phyloP scores from a whole-genome alignment of 2,329 filamentous ascomycete genomes.

The Trichoderma breve region DNA sequence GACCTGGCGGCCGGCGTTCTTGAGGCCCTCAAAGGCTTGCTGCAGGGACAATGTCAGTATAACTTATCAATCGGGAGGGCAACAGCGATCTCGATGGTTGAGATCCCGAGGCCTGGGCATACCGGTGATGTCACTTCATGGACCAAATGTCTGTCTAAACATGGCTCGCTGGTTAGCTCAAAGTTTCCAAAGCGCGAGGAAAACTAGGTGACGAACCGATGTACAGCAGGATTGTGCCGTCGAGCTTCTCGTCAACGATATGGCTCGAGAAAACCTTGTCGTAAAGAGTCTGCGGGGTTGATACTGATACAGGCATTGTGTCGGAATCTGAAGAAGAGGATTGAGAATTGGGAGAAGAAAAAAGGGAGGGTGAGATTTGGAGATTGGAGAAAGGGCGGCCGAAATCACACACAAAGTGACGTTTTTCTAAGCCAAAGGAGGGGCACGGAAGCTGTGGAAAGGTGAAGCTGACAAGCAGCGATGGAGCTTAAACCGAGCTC shows the following conservation, averaged over 20 bases:
- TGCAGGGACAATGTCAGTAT: conserved; percentile 35
- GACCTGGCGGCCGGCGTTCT: conserved; percentile 83
- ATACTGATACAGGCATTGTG: conserved; percentile 72
- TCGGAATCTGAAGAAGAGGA: neutral
- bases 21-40: conserved; percentile 96
- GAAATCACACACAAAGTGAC: neutral
- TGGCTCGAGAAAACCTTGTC: conserved; percentile 97
- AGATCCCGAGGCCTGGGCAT: conserved; percentile 37
- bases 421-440: conserved; percentile 7
- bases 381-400: neutral
- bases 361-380: neutral
- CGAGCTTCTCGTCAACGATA: conserved; percentile 90
- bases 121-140: conserved; percentile 98
- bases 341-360: neutral
- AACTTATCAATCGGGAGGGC: neutral
- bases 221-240: conserved; percentile 89
- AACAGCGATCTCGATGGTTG: neutral
- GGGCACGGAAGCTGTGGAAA: conserved; percentile 13
- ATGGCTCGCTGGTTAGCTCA: conserved; percentile 4
- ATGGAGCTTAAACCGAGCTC: conserved; percentile 6
- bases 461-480: conserved; percentile 6
- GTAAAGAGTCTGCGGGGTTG: conserved; percentile 80
- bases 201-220: conserved; percentile 64
- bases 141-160: conserved; percentile 85
- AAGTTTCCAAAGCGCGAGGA: neutral